A percentile compares a stretch with the other conserved stretches of the same genome.
phyloP scores from a whole-genome alignment of 2,329 filamentous ascomycete genomes.

The Arachnomyces sp. region DNA sequence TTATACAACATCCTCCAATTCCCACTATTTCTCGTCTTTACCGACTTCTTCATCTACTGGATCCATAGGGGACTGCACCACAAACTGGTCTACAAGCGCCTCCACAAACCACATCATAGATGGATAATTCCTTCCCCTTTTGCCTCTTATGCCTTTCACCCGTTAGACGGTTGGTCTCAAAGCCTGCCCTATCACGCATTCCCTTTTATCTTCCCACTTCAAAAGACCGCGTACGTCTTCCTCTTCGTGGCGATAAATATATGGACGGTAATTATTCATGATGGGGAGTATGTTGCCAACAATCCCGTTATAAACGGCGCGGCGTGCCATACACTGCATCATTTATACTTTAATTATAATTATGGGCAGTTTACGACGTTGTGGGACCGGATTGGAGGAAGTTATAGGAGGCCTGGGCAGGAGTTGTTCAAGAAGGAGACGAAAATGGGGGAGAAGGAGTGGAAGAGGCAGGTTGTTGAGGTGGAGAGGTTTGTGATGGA shows the following conservation, averaged over 20 bases:
- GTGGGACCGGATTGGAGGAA: constrained; percentile 71
- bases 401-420: constrained; percentile 41
- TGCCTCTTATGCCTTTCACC: constrained; percentile 78
- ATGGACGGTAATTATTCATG: constrained; percentile 84
- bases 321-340: constrained; percentile 88
- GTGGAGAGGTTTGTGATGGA: background rate
- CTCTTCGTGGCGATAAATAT: constrained; percentile 80
- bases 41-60: constrained; percentile 73
- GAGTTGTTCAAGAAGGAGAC: no score
- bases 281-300: constrained; percentile 77
- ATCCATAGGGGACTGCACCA: constrained; percentile 71
- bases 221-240: constrained; percentile 69
- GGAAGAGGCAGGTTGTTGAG: no score
- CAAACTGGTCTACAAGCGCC: constrained; percentile 65
- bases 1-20: constrained; percentile 70
- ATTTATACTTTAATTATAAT: constrained; percentile 72
- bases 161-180: constrained; percentile 74
- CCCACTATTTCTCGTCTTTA: constrained; percentile 69
- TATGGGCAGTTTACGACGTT: constrained; percentile 81
- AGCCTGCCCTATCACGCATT: constrained; percentile 77
- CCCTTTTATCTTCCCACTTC: constrained; percentile 73
- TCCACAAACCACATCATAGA: constrained; percentile 90
- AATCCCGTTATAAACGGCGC: constrained; percentile 78
- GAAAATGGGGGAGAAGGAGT: no score
- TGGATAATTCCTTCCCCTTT: constrained; percentile 90